Evolutionary conservation across 768 basidiomycete species (phyloP).

Genomic region (Neoboletus magnificus): DNA sequence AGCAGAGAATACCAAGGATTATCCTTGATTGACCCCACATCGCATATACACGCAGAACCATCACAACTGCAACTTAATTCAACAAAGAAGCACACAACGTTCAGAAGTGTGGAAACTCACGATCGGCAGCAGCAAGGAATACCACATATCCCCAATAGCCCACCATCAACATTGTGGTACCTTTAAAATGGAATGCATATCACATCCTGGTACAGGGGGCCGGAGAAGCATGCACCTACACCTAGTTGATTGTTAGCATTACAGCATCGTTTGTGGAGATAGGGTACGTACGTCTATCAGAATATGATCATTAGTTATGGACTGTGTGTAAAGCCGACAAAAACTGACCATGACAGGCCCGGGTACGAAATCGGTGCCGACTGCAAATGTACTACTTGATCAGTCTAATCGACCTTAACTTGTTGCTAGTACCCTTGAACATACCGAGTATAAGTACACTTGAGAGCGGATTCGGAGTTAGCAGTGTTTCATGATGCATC

Average conservation of each 20-base stretch:
- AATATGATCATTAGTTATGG: background rate
- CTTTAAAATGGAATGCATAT: background rate
- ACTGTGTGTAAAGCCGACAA: background rate
- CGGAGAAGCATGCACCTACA: conserved; percentile 1
- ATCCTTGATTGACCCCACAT: conserved; percentile 13
- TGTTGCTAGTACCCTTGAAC: background rate
- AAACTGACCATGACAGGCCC: conserved; percentile 6
- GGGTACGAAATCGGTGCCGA: background rate
- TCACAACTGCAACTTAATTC: conserved; percentile 8
- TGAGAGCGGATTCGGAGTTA: background rate
- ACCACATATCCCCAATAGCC: background rate
- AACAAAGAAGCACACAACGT: background rate
- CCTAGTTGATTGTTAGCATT: background rate
- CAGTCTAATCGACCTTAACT: background rate
- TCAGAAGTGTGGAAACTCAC: background rate
- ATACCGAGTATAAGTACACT: conserved; percentile 4
- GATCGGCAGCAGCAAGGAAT: conserved; percentile 3
- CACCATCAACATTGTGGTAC: background rate
- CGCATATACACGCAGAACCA: conserved; percentile 16
- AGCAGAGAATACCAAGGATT: conserved; percentile 3
- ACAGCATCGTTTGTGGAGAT: background rate
- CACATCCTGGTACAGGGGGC: background rate
- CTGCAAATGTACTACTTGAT: background rate
- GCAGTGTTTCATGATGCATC: too few species aligned
- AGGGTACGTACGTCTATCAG: conserved; percentile 1